Base-by-base conservation (phyloP, 441 rosid species). In the Pelargonium australe region DNA sequence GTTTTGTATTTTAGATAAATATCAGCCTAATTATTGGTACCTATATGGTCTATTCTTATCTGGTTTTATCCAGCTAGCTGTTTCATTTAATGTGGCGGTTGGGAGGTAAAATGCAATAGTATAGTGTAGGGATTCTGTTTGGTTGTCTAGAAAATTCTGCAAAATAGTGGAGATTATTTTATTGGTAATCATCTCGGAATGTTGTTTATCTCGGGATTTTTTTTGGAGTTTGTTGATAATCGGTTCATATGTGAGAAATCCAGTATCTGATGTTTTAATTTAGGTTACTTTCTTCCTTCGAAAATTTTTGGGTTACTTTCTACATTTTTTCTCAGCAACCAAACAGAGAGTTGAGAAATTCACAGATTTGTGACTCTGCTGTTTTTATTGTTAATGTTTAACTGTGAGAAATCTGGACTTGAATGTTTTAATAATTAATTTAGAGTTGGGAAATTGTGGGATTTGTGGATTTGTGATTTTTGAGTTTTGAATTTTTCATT, bases 321-420 rank as follows among this genome's bases (percentile, higher is more conserved):
- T 49, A 25, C 49, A 17, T 31, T 6, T 73, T 78, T 79, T 70
- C 76, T 72, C 51, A 5, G 63, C 34, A 23, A 40, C 65, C 73
- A 67, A 76, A 64, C 68, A 44, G 49, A 55, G 31, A 25, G 31
- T 25, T 25, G 31, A 25, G 31, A 25, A 25, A 25, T 25, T 25
- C 2, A 25, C 2, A 25, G 31, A 25, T 25, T 25, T 25, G 31
- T 25, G 31, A 25, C 31, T 25, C 31, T 25, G 31, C 31, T 1
- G 31, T 25, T 25, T 25, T 25, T 25, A 7, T 3, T 51, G 31
- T 25, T 25, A 25, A 25, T 25, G 31, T 25, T 25, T 2, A 25
- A 25, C 31, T 25, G 31, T 25, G 31, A 25, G 31, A 25, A 51
- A 13, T 51, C 7, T n/a, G 57, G 57, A 17, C 4, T 51, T n/a